These are phyloP conservation scores for Leucosporidium yakuticum DNA, from an alignment of 768 basidiomycete genomes.

Conservation along the genomic window DNA sequence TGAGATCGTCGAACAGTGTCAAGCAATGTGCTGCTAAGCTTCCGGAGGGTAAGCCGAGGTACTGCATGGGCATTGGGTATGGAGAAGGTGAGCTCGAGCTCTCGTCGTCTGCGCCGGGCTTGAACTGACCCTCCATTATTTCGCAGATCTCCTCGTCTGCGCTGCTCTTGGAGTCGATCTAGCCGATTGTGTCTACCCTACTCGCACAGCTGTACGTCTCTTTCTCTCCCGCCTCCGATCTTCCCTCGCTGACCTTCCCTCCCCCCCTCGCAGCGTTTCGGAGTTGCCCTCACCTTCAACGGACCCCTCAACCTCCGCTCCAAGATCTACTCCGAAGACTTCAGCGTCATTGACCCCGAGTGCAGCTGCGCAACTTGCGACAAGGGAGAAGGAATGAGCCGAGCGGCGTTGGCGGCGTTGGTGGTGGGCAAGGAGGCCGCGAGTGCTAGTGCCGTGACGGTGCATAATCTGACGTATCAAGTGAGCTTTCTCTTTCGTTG, in stretches of 20 bases:
- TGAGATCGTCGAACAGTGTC: conserved; percentile 49
- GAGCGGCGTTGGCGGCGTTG: conserved; percentile 69
- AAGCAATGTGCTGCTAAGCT: conserved; percentile 72
- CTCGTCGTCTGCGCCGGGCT: not conserved
- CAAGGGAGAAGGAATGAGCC: conserved; percentile 52
- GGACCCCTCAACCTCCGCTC: conserved; percentile 78
- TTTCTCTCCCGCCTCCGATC: not conserved
- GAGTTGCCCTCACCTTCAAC: conserved; percentile 72
- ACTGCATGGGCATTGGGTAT: conserved; percentile 88
- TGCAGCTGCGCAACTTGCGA: conserved; percentile 86
- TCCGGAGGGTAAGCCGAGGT: conserved; percentile 74
- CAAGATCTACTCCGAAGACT: conserved; percentile 63
- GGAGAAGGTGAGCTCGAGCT: conserved; percentile 62
- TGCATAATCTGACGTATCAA: conserved; percentile 21
- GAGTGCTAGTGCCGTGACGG: conserved; percentile 59
- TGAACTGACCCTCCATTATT: not conserved
- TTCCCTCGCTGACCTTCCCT: not conserved
- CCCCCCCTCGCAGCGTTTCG: conserved; percentile 53
- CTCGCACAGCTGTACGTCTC: conserved; percentile 62
- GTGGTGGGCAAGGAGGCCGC: conserved; percentile 67
- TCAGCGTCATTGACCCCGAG: conserved; percentile 62
- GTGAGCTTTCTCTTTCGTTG: conserved; percentile 8
- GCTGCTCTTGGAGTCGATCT: conserved; percentile 89
- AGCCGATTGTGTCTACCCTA: conserved; percentile 93
- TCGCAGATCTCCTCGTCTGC: conserved; percentile 74